Evolutionary conservation across 306 rosid genomes (phyloP).

Genomic region (Corylus avellana): DNA sequence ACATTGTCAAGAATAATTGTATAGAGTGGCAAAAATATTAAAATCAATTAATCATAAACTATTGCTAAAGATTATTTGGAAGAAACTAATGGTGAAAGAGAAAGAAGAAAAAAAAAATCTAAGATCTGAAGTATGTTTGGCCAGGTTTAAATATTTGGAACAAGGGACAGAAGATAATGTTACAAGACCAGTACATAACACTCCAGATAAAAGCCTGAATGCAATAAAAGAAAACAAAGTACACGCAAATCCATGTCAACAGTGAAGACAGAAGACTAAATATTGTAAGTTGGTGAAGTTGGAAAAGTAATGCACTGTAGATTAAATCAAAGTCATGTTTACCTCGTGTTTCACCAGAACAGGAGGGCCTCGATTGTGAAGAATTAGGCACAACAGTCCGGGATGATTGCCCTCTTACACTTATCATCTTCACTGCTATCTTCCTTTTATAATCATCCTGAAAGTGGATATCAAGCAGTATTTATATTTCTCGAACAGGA

Average conservation of each 20-base stretch:
- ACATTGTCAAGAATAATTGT: too few relatives aligned
- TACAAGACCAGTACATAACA: not conserved
- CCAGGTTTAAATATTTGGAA: not conserved
- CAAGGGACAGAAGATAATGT: not conserved
- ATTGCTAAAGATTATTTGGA: too few relatives aligned
- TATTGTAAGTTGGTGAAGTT: not conserved
- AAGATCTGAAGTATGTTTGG: not conserved
- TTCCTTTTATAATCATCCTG: not conserved
- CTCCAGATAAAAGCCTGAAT: not conserved
- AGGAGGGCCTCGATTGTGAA: not conserved
- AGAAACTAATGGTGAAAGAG: not conserved
- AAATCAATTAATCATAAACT: too few relatives aligned
- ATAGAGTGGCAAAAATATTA: too few relatives aligned
- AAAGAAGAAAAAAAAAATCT: not conserved
- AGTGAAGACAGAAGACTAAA: not conserved
- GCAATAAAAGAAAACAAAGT: not conserved
- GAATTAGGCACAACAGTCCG: not conserved
- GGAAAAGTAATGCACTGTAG: not conserved
- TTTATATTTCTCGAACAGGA: not conserved
- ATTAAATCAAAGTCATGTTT: not conserved
- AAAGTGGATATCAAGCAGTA: not conserved
- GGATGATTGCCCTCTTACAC: not conserved
- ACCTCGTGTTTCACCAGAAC: not conserved
- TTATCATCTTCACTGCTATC: not conserved
- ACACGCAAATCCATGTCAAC: not conserved